Evolutionary conservation across 495 filamentous ascomycete species (phyloP).

Genomic region (Aspergillus egyptiacus): DNA sequence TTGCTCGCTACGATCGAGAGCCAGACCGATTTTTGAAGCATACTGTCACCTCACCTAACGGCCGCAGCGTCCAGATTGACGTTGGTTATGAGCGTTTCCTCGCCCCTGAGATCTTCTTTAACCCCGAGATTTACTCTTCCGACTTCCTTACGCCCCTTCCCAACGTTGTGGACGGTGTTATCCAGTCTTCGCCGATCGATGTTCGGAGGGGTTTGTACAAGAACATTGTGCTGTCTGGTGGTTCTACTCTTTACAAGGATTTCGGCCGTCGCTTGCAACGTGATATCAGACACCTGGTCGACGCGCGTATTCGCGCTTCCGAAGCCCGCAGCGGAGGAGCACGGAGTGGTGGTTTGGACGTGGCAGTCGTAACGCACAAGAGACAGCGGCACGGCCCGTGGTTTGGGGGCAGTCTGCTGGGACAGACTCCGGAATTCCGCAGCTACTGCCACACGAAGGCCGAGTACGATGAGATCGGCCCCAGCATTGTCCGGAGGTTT

Average conservation of each 20-base stretch:
- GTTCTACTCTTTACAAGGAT: slow-evolving; percentile 94
- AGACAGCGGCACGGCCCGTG: slow-evolving; percentile 93
- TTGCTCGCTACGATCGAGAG: slow-evolving; percentile 84
- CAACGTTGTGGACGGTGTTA: slow-evolving; percentile 89
- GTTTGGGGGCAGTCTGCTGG: slow-evolving; percentile 94
- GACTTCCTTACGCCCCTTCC: slow-evolving; percentile 96
- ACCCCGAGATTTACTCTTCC: slow-evolving; percentile 97
- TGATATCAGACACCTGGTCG: slow-evolving; percentile 92
- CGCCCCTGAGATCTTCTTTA: slow-evolving; percentile 98
- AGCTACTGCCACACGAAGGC: slow-evolving; percentile 99
- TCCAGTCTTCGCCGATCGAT: slow-evolving; percentile 95
- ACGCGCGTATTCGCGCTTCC: slow-evolving; percentile 82
- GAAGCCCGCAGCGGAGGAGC: slow-evolving; percentile 84
- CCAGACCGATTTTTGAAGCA: slow-evolving; percentile 87
- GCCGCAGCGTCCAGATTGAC: slow-evolving; percentile 76
- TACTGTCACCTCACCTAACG: slow-evolving; percentile 78
- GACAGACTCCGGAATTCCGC: slow-evolving; percentile 97
- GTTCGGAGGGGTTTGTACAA: slow-evolving; percentile 96
- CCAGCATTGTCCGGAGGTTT: slow-evolving; percentile 92
- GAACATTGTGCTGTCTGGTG: slow-evolving; percentile 97
- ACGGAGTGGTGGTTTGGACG: slow-evolving; percentile 78
- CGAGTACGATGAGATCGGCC: slow-evolving; percentile 89
- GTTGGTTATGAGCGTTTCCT: slow-evolving; percentile 98
- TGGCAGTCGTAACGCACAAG: slow-evolving; percentile 95
- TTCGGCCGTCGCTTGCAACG: slow-evolving; percentile 93